Percentiles rank a stretch among this genome's conserved stretches.
phyloP scores from a whole-genome alignment of 2,329 filamentous ascomycete species.

The Niveomyces coronatus region DNA sequence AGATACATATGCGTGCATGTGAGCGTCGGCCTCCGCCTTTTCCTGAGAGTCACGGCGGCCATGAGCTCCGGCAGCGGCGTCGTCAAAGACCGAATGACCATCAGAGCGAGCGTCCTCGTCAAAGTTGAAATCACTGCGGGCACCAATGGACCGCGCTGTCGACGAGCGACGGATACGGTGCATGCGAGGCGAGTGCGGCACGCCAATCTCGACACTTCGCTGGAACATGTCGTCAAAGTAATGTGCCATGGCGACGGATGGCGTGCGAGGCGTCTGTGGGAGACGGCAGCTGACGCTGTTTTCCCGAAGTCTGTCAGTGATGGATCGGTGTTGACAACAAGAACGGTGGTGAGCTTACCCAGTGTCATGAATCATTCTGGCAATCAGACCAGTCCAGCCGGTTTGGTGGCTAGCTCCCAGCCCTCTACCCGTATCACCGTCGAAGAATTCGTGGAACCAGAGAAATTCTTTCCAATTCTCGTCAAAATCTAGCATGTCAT shows the following conservation, averaged over 20 bases:
- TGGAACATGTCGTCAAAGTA: conserved; percentile 89
- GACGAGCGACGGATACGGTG: conserved; percentile 65
- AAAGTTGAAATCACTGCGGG: conserved; percentile 61
- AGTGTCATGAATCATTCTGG: conserved; percentile 95
- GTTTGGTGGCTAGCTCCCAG: conserved; percentile 90
- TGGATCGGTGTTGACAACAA: too few relatives aligned
- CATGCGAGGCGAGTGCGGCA: conserved; percentile 28
- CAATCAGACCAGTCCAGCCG: conserved; percentile 91
- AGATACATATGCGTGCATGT: conserved; percentile 72
- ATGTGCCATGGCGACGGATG: conserved; percentile 71
- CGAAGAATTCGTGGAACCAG: conserved; percentile 98
- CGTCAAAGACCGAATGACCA: conserved; percentile 23
- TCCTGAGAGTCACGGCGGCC: conserved; percentile 31
- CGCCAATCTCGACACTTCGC: conserved; percentile 27
- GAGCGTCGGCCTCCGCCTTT: conserved; percentile 49
- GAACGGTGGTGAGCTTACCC: conserved; percentile 50
- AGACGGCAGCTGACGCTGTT: conserved; percentile 74
- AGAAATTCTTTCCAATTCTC: conserved; percentile 75
- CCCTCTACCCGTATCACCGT: conserved; percentile 81
- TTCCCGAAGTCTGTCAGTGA: too few relatives aligned
- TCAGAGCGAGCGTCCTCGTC: conserved; percentile 24
- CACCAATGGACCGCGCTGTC: conserved; percentile 72
- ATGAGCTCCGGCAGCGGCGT: conserved; percentile 19
- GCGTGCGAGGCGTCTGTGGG: conserved; percentile 85
- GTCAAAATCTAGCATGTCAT: conserved; percentile 81